Evolutionary conservation across 495 filamentous ascomycete genomes (phyloP), one percentile per base, ranked within the genome.

Genomic region (Eremomyces bilateralis): DNA sequence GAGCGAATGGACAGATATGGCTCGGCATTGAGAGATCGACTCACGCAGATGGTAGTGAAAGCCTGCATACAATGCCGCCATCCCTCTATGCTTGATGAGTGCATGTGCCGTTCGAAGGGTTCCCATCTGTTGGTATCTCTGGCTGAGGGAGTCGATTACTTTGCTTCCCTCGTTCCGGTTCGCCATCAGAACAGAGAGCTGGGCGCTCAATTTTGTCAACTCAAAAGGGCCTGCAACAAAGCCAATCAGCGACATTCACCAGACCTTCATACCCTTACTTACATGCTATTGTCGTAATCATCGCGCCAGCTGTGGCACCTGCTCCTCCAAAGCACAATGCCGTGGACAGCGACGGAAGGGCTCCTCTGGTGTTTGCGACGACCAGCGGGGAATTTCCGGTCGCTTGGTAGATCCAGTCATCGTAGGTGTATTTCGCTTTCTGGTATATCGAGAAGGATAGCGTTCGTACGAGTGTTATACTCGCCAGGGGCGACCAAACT

Each of bases 371-470:
- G 43, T 78, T 78, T 38, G 80, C 77, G 42, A 75, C 64, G 3
- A 61, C 61, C 42, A 83, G 59, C 15, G 81, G 80, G 28, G 77
- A 74, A 31, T 63, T 58, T 17, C 76, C 79, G 30, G 73, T 72
- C 35, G 71, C 56, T 21, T 43, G 46, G 44, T 67, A 63, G 46
- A 79, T 63, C 63, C 63, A 73, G 3, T 46, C 50, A 25, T 78
- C 72, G 45, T 84, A 75, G 8, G 58, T 54, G 52, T 80, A 70
- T 56, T 92, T 93, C 25, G 79, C 74, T 24, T 64, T 65, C 52
- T 82, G 80, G 58, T 94, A 94, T 36, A 85, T 76, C 21, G 80
- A 84, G 50, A 94, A 92, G n/a, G 80, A 88, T 33, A 91, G 65
- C 15, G 85, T 88, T 22, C 84, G 72, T 36, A 92, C 83, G 32